Conservation (phyloP, 306 rosid species). For the Hippophae gyantsensis region DNA sequence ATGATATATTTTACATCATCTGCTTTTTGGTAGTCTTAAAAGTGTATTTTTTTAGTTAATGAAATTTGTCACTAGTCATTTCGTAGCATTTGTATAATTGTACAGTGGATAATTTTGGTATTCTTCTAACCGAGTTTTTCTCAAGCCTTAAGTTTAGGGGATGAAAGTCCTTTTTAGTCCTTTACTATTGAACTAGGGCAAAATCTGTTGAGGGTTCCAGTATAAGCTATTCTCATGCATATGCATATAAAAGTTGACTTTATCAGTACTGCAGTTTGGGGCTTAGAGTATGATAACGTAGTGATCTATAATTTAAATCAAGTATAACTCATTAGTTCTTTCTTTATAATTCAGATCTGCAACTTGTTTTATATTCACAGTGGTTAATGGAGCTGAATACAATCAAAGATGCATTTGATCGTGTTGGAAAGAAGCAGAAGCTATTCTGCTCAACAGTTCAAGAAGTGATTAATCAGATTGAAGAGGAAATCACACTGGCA, state of each 20-base stretch:
- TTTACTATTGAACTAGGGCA: not conserved
- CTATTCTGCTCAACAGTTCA: slow-evolving; percentile 60
- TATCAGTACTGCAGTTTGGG: not conserved
- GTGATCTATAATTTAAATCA: not conserved
- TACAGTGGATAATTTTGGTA: too few species aligned
- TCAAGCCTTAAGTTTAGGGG: not conserved
- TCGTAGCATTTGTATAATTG: too few species aligned
- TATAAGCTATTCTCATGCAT: not conserved
- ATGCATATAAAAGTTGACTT: not conserved
- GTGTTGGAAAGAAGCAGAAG: slow-evolving; percentile 65
- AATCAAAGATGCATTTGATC: slow-evolving; percentile 57
- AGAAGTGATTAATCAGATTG: slow-evolving; percentile 38
- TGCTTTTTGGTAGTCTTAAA: too few species aligned
- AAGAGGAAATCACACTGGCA: slow-evolving; percentile 47
- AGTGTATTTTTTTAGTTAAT: too few species aligned
- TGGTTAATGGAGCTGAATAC: slow-evolving; percentile 58
- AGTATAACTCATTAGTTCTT: not conserved
- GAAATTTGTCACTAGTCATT: too few species aligned
- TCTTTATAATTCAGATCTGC: slow-evolving; percentile 11
- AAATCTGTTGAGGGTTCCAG: not conserved
- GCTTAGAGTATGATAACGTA: not conserved
- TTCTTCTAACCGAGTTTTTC: not conserved
- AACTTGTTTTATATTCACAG: not conserved
- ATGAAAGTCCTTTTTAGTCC: not conserved
- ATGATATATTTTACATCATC: too few species aligned